These are phyloP conservation scores for Odontarrhena argentea DNA, from an alignment of 345 rosid genomes.

Conservation along the genomic window DNA sequence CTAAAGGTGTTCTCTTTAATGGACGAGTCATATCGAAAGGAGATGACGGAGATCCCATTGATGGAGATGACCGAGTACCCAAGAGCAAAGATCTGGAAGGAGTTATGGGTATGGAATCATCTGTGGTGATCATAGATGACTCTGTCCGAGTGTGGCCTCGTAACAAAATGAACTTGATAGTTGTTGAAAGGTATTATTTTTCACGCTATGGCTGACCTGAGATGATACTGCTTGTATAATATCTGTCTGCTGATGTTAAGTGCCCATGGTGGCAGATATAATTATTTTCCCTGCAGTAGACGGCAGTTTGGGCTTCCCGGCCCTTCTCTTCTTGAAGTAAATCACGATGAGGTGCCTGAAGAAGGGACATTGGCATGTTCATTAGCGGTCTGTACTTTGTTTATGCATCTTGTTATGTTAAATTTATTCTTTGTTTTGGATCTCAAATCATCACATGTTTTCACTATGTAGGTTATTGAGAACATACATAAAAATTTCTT, in stretches of 20 bases:
- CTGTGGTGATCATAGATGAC: constrained; percentile 93
- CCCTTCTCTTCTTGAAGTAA: constrained; percentile 97
- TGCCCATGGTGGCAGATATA: constrained; percentile 62
- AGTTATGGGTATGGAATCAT: constrained; percentile 96
- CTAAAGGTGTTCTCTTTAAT: constrained; percentile 76
- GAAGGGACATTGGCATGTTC: constrained; percentile 97
- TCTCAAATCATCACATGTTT: constrained; percentile 28
- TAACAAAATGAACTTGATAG: constrained; percentile 85
- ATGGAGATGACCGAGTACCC: constrained; percentile 88
- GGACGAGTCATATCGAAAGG: constrained; percentile 98
- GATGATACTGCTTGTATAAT: constrained; percentile 14
- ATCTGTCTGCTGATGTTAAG: constrained; percentile 27
- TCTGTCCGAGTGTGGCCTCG: constrained; percentile 98
- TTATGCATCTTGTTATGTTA: constrained; percentile 15
- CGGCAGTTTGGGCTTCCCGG: constrained; percentile 96
- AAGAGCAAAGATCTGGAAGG: constrained; percentile 99
- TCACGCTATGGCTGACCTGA: not conserved
- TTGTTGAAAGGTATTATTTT: constrained; percentile 76
- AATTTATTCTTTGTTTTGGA: constrained; percentile 19
- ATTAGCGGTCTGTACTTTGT: constrained; percentile 66
- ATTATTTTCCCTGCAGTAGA: constrained; percentile 94
- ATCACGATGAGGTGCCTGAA: constrained; percentile 94
- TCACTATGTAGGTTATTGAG: constrained; percentile 76
- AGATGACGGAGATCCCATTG: constrained; percentile 82
- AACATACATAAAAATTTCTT: constrained; percentile 77